phyloP scores from a whole-genome alignment of 2,329 filamentous ascomycete genomes.

The Xylaria multiplex region DNA sequence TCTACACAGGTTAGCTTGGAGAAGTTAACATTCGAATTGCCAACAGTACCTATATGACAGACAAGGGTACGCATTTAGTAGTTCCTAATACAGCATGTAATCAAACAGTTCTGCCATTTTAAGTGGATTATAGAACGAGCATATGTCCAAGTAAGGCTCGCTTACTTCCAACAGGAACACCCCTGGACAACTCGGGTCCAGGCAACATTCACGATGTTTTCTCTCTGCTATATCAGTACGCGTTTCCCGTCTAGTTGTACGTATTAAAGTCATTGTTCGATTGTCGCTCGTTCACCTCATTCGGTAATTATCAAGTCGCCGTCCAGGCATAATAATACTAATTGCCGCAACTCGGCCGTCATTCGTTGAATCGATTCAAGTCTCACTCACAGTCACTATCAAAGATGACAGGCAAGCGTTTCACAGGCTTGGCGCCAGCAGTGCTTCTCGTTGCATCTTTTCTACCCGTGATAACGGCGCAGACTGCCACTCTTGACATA shows the following conservation, averaged over 20 bases:
- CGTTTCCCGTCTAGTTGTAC: not conserved
- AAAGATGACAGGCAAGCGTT: slow-evolving; percentile 3
- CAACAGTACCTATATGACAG: no score
- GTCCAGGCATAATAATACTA: not conserved
- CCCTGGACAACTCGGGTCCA: no score
- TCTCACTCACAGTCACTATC: not conserved
- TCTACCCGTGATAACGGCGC: not conserved
- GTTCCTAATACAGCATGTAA: no score
- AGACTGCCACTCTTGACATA: not conserved
- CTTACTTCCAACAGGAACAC: no score
- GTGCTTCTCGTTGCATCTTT: slow-evolving; percentile 7
- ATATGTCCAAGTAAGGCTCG: no score
- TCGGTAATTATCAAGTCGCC: not conserved
- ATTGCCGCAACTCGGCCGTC: not conserved
- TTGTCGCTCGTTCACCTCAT: slow-evolving; percentile 10
- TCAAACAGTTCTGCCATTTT: no score
- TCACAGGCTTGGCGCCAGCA: not conserved
- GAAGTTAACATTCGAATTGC: no score
- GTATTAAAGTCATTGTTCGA: not conserved
- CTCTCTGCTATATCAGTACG: no score
- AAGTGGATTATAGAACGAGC: no score
- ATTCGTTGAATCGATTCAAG: not conserved
- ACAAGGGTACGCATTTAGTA: no score
- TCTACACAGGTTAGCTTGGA: no score
- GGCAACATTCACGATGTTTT: no score